Evolutionary conservation across 2,329 filamentous ascomycete species (phyloP).

Genomic region (Exophiala lecanii-corni): DNA sequence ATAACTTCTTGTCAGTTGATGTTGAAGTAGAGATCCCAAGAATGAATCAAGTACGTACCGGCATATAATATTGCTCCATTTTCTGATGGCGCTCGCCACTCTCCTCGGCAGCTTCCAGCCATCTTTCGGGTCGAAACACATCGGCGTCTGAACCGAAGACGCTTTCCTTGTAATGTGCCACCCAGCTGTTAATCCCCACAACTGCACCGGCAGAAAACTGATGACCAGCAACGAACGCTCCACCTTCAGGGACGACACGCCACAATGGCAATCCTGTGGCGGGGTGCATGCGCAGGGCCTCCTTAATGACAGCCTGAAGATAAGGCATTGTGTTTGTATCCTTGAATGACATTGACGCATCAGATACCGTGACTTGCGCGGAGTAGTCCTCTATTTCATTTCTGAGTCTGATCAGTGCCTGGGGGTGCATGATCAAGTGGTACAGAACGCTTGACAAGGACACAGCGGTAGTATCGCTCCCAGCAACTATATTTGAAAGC

Average conservation of each 20-base stretch:
- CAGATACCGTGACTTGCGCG: too few species aligned
- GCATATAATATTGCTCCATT: slow-evolving; percentile 5
- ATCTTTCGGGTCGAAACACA: slow-evolving; percentile 15
- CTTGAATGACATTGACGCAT: slow-evolving; percentile 46
- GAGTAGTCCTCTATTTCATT: too few species aligned
- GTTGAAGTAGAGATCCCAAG: slow-evolving; percentile 34
- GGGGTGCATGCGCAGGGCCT: slow-evolving; percentile 71
- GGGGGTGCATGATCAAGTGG: slow-evolving; percentile 49
- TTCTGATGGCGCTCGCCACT: neutral
- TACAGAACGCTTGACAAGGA: slow-evolving; percentile 68
- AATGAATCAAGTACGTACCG: slow-evolving; percentile 3
- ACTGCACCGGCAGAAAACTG: slow-evolving; percentile 36
- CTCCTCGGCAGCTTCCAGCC: slow-evolving; percentile 2
- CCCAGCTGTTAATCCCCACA: slow-evolving; percentile 31
- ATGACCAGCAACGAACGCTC: slow-evolving; percentile 52
- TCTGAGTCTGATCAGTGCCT: slow-evolving; percentile 5
- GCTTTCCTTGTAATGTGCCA: slow-evolving; percentile 31
- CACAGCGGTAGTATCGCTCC: slow-evolving; percentile 62
- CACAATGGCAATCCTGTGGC: slow-evolving; percentile 68
- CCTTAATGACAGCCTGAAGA: slow-evolving; percentile 71
- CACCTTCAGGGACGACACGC: slow-evolving; percentile 63
- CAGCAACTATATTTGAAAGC: slow-evolving; percentile 48
- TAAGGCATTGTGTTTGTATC: slow-evolving; percentile 63
- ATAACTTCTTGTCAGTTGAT: slow-evolving; percentile 27
- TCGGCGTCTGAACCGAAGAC: slow-evolving; percentile 28